These are phyloP conservation scores for Pyracantha coccinea DNA, from an alignment of 331 rosid species.

Conservation along the genomic window DNA sequence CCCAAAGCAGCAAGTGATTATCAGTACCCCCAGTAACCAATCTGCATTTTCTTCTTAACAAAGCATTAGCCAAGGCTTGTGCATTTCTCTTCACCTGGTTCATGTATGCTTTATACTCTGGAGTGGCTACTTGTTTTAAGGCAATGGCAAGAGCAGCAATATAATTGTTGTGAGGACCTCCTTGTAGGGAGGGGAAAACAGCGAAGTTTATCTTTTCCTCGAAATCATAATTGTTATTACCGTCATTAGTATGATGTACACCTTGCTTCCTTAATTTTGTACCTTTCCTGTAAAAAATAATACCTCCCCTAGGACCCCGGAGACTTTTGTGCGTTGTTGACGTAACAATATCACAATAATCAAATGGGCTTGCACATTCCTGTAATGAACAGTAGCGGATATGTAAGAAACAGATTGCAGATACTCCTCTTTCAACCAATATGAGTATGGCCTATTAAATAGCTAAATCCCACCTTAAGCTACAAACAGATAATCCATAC, in stretches of 20 bases:
- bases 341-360: constrained; percentile 64
- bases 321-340: constrained; percentile 88
- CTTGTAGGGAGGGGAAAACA: constrained; percentile 67
- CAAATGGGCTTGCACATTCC: constrained; percentile 70
- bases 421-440: not conserved
- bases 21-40: constrained; percentile 83
- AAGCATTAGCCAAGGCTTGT: constrained; percentile 57
- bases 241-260: constrained; percentile 26
- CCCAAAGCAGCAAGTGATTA: constrained; percentile 85
- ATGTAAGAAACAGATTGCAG: not conserved
- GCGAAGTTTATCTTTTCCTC: constrained; percentile 79
- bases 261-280: constrained; percentile 47
- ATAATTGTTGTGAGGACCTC: constrained; percentile 83
- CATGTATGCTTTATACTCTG: constrained; percentile 62
- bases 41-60: constrained; percentile 65
- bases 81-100: constrained; percentile 81
- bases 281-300: constrained; percentile 66
- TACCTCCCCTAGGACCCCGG: constrained; percentile 83
- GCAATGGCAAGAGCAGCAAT: constrained; percentile 79
- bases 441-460: not conserved
- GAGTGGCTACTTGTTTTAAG: constrained; percentile 73
- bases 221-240: constrained; percentile 39
- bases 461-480: not conserved
- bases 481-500: not conserved
- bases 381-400: constrained; percentile 18